Evolutionary conservation across 2,329 filamentous ascomycete genomes (phyloP), one percentile per base, ranked within the genome.

Genomic region (Ceratocystis huliohia): DNA sequence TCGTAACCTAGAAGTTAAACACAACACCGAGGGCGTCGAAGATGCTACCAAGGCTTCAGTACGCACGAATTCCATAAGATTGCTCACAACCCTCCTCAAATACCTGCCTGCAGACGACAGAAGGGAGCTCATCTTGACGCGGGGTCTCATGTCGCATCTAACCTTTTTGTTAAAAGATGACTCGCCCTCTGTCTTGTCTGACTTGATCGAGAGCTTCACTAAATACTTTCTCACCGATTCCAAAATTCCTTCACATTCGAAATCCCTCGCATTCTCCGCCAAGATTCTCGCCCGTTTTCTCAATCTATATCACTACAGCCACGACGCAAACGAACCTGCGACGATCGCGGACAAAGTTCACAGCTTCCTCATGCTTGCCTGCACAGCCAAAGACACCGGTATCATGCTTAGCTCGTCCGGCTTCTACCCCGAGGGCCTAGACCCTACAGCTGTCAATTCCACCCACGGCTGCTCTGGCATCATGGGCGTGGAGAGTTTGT

Each of bases 131-230:
- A 78, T 99, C 45, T 81, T 82, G 65, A 86, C 96, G 75, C 84
- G 83, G 68, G 92, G 96, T 70, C 82, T 97, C 13, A 77, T 97
- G 78, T 87, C 86, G 45, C 89, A 95, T 33, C 78, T 96, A 41
- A 88, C 94, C 61, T 88, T 89, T 71, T 83, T 88, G 72, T 80
- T 97, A 50, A 84, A 84, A 69, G 87, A 87, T 65, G 94, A 97
- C 72, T 85, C 90, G 0, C 83, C 89, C 0, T 84, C 86, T 61
- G 78, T 95, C 64, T 82, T 96, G 20, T 75, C 84, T 48, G 90
- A 96, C 69, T 85, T 94, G 37, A 76, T 99, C 28, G 81, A 85
- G 25, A 81, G 82, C 0, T 76, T 96, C 45, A 88, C 86, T 71
- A 81, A 81, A 45, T 80, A 88, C 71, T 81, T 97, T 10, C 78